Percentiles rank a stretch among this genome's conserved stretches.
These are phyloP conservation scores for Yarrowia phangngaensis DNA, from an alignment of 805 yeast genomes.

Conservation along the genomic window DNA sequence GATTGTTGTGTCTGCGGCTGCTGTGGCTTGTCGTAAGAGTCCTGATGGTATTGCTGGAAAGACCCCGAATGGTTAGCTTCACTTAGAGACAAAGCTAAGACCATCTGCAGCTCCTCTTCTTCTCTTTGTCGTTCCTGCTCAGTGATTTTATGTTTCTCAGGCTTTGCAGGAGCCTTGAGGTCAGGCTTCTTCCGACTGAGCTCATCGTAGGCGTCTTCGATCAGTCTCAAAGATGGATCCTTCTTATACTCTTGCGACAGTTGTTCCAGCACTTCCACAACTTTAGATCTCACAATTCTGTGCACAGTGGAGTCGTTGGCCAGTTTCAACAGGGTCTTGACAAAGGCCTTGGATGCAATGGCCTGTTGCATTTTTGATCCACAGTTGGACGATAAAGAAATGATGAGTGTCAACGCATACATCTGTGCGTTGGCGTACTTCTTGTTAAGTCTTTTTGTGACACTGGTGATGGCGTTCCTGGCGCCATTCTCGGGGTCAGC, in stretches of 20 bases:
- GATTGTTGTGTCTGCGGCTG: neutral
- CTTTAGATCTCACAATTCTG: slow-evolving; percentile 57
- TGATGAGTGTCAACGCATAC: slow-evolving; percentile 50
- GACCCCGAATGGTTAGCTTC: slow-evolving; percentile 43
- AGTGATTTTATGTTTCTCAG: slow-evolving; percentile 52
- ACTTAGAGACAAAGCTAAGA: slow-evolving; percentile 64
- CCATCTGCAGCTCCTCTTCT: slow-evolving; percentile 76
- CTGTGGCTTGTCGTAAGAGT: neutral
- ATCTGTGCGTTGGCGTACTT: slow-evolving; percentile 64
- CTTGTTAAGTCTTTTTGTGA: slow-evolving; percentile 48
- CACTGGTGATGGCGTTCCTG: slow-evolving; percentile 45
- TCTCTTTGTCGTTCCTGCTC: slow-evolving; percentile 52
- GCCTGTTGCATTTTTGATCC: slow-evolving; percentile 64
- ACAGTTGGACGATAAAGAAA: slow-evolving; percentile 70
- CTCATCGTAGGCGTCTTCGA: slow-evolving; percentile 57
- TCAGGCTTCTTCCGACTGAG: slow-evolving; percentile 46
- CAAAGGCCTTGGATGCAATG: slow-evolving; percentile 56
- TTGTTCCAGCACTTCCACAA: slow-evolving; percentile 66
- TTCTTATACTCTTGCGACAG: slow-evolving; percentile 57
- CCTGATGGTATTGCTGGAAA: slow-evolving; percentile 13
- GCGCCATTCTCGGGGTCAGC: slow-evolving; percentile 58
- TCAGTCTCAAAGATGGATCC: slow-evolving; percentile 74
- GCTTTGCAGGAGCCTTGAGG: slow-evolving; percentile 50
- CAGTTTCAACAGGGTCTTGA: slow-evolving; percentile 48
- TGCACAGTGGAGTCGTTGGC: slow-evolving; percentile 58